Evolutionary conservation across 2,329 filamentous ascomycete species (phyloP).

Genomic region (Annulohypoxylon truncatum): DNA sequence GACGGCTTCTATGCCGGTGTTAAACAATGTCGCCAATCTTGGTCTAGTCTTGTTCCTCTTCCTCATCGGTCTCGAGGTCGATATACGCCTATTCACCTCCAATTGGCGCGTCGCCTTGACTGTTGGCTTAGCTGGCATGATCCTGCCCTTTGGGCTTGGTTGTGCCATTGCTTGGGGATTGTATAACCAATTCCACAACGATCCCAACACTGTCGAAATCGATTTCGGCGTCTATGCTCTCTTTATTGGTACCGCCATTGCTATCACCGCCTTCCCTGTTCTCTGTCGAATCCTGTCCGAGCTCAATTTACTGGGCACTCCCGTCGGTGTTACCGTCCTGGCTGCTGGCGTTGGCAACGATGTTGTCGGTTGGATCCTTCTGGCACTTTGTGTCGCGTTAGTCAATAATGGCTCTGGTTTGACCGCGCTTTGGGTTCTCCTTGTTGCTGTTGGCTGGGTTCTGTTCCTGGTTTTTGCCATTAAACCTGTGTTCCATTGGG

Average conservation of each 20-base stretch:
- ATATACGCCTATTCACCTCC: conserved; percentile 72
- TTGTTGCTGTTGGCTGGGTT: conserved; percentile 79
- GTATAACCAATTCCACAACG: conserved; percentile 70
- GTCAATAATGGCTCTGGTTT: conserved; percentile 89
- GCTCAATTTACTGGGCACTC: conserved; percentile 83
- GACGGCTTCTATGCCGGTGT: conserved; percentile 70
- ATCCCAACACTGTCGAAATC: conserved; percentile 46
- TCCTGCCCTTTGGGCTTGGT: conserved; percentile 77
- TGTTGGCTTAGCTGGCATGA: conserved; percentile 77
- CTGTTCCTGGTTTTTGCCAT: conserved; percentile 80
- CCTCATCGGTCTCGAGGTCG: conserved; percentile 79
- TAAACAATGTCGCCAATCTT: conserved; percentile 77
- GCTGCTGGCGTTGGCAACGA: conserved; percentile 95
- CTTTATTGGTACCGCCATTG: conserved; percentile 93
- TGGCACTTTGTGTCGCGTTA: conserved; percentile 91
- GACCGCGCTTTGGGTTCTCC: conserved; percentile 84
- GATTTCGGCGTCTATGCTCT: conserved; percentile 62
- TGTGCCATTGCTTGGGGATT: conserved; percentile 77
- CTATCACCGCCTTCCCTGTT: conserved; percentile 92
- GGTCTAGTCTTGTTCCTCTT: conserved; percentile 80
- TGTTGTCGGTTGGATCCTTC: conserved; percentile 88
- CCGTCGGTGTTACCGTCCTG: conserved; percentile 89
- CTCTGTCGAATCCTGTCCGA: conserved; percentile 94
- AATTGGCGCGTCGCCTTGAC: conserved; percentile 78
- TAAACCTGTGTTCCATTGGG: conserved; percentile 78